These are phyloP conservation scores for Xylariaceae sp. DNA, from an alignment of 2,329 filamentous ascomycete genomes.

Conservation along the genomic window DNA sequence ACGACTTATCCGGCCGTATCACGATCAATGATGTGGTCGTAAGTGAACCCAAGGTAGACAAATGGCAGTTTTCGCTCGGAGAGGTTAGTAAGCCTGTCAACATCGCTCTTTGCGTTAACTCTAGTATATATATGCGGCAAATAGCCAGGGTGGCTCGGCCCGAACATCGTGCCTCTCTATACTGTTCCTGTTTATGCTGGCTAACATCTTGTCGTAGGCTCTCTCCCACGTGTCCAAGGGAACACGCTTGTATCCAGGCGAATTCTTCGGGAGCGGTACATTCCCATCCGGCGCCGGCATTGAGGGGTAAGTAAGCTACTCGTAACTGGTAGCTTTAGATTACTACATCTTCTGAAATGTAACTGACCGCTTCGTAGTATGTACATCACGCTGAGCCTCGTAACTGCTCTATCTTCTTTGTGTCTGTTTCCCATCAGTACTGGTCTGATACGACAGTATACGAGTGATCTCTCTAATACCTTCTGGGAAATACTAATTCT, in stretches of 20 bases:
- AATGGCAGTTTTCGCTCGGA: slow-evolving; percentile 34
- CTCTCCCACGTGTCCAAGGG: slow-evolving; percentile 32
- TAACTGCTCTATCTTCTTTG: not conserved
- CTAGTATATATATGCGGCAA: too few species aligned
- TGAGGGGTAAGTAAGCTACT: slow-evolving; percentile 28
- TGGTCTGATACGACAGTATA: not conserved
- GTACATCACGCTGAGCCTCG: too few species aligned
- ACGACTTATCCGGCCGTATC: slow-evolving; percentile 31
- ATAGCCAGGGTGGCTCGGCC: too few species aligned
- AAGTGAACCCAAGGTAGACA: slow-evolving; percentile 26
- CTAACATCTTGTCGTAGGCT: slow-evolving; percentile 14
- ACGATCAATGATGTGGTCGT: slow-evolving; percentile 31
- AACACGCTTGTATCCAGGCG: slow-evolving; percentile 35
- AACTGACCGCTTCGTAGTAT: slow-evolving; percentile 9
- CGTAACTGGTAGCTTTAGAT: too few species aligned
- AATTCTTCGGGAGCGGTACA: slow-evolving; percentile 38
- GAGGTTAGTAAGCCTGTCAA: slow-evolving; percentile 22
- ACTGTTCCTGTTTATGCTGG: not conserved
- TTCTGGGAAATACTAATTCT: slow-evolving; percentile 7
- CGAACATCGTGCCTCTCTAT: too few species aligned
- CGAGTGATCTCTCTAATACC: too few species aligned
- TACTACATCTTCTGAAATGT: not conserved
- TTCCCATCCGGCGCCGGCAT: slow-evolving; percentile 36
- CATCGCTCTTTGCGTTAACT: too few species aligned
- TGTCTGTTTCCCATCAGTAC: too few species aligned